phyloP scores from a whole-genome alignment of 83 land plant genomes.

The Picea mariana region DNA sequence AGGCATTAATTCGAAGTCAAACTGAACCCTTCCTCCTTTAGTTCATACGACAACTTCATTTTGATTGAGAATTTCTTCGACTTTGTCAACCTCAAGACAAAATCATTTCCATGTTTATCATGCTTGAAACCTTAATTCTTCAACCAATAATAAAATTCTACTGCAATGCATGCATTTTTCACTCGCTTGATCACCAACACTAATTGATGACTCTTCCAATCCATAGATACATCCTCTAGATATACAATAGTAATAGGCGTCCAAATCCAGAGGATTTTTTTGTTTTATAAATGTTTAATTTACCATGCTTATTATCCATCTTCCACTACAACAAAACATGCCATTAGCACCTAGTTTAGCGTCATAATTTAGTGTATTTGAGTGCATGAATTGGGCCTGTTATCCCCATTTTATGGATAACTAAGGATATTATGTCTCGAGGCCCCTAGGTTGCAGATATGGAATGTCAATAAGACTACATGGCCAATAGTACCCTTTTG shows the following conservation, averaged over 20 bases:
- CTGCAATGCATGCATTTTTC: background rate
- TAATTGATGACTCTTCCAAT: conserved; percentile 1
- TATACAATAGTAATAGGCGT: background rate
- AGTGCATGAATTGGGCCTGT: too few relatives aligned
- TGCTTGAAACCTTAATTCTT: conserved; percentile 10
- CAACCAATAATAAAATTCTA: background rate
- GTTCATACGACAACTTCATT: background rate
- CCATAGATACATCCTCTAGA: background rate
- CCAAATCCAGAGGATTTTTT: background rate
- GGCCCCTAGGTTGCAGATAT: too few relatives aligned
- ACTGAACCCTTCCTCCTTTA: background rate
- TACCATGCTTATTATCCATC: background rate
- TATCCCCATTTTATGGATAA: too few relatives aligned
- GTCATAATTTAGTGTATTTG: too few relatives aligned
- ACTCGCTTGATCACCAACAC: conserved; percentile 4
- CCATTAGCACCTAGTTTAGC: too few relatives aligned
- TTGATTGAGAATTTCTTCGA: background rate
- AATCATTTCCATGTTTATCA: background rate
- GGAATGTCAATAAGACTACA: too few relatives aligned
- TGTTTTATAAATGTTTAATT: background rate
- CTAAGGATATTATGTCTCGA: too few relatives aligned
- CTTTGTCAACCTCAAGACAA: background rate
- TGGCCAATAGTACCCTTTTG: too few relatives aligned
- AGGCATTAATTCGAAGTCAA: too few relatives aligned
- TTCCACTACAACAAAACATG: too few relatives aligned